Evolutionary conservation across 371 early-diverging fungal genomes (phyloP), one percentile per base, ranked within the genome.

Genomic region (Mucor piriformis): DNA sequence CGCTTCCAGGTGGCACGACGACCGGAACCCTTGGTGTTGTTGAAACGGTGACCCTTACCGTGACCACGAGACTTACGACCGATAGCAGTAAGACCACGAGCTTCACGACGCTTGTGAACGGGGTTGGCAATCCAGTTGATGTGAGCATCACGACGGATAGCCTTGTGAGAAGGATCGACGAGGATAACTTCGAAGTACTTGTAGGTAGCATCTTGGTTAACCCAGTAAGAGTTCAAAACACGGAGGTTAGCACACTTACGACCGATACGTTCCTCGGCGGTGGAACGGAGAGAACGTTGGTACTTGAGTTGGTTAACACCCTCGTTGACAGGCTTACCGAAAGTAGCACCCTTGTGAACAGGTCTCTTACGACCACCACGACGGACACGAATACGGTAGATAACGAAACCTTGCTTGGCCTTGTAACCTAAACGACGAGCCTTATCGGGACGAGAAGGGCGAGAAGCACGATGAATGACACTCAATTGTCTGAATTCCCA

Each of bases 121-220:
- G 92, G 83, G 71, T 93, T 93, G 79, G 85, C 92, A 79, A 99
- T 97, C 99, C 99, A 99, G 91, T 97, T 96, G 86, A 98, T 92
- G 82, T 96, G 95, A 57, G 94, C 81, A 81, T 99, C 99, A 75
- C 95, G 94, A 67, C 98, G 92, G 85, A 99, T 97, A 60, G 92
- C 94, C 85, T 92, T 91, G 91, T 97, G 97, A 61, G 78, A 72
- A 65, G 97, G 97, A 82, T 99, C 98, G 63, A 99, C 98, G 47
- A 95, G 87, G 81, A 99, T 98, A 72, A 98, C 96, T 84, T 99
- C 99, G 79, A 81, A 99, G 90, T 92, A 97, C 88, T 99, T 98
- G 91, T 92, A 98, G 73, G 95, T 93, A 63, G 95, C 83, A 83
- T 99, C 99, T 85, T 94, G 91, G 92, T 97, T 96, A 59, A 99